Conservation (phyloP, 371 early-diverging fungal species). For the Nosema granulosis region DNA sequence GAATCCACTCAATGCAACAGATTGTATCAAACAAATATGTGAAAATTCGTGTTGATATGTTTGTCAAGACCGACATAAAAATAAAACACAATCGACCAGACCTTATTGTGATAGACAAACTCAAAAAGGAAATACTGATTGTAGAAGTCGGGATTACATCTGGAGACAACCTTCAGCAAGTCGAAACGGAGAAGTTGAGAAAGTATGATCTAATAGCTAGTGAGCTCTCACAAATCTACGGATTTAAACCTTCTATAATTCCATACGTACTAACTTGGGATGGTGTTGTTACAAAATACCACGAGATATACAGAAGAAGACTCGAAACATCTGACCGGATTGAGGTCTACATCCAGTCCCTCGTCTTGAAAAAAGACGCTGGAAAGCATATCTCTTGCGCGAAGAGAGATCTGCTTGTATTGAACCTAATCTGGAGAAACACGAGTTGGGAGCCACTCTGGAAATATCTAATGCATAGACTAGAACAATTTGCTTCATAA, state of each 20-base stretch:
- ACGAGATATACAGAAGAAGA: not conserved
- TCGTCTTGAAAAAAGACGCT: too few species aligned
- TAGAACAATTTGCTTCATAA: too few species aligned
- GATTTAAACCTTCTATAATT: not conserved
- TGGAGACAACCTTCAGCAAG: not conserved
- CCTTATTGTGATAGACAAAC: not conserved
- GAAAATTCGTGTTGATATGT: conserved; percentile 3
- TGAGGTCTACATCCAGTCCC: conserved; percentile 2
- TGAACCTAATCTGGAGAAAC: too few species aligned
- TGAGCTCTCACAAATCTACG: too few species aligned
- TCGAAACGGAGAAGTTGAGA: conserved; percentile 7
- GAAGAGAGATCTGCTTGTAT: too few species aligned
- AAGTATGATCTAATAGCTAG: conserved; percentile 1
- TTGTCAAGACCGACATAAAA: not conserved
- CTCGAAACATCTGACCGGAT: not conserved
- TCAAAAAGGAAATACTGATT: conserved; percentile 1
- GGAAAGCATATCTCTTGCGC: too few species aligned
- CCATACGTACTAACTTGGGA: not conserved
- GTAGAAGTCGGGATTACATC: not conserved
- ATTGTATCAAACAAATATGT: not conserved
- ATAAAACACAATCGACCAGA: not conserved
- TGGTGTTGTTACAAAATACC: not conserved
- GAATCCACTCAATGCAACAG: conserved; percentile 13
- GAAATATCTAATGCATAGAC: too few species aligned
- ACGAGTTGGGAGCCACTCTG: too few species aligned